A percentile compares a stretch with the other conserved stretches of the same genome.
Conservation (phyloP, 129 eudicot genomes). For the Rutidosis leptorrhynchoides region DNA sequence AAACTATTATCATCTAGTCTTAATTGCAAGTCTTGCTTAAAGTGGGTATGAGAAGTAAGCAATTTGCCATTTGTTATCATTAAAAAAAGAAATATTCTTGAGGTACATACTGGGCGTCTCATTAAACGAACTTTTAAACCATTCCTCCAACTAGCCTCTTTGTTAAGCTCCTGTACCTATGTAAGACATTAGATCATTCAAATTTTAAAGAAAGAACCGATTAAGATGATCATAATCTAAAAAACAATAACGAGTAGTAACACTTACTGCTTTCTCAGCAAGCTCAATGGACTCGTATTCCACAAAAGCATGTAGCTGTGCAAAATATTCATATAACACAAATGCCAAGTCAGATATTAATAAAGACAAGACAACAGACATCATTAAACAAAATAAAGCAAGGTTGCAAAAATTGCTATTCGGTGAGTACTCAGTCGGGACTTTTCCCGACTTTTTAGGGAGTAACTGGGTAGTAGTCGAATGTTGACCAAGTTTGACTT, state of each 20-base stretch:
- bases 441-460: no score
- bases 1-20: constrained; percentile 13
- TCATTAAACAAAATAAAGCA: not conserved
- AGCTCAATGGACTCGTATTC: constrained; percentile 80
- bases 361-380: not conserved
- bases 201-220: constrained; percentile 10
- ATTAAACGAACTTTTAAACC: constrained; percentile 89
- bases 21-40: not conserved
- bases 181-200: constrained; percentile 5
- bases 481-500: no score
- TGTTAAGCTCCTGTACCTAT: constrained; percentile 74
- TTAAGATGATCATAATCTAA: not conserved
- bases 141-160: constrained; percentile 84
- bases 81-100: not conserved
- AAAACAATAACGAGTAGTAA: not conserved
- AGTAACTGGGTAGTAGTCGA: no score
- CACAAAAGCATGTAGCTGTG: constrained; percentile 91
- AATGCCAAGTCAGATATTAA: not conserved
- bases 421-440: no score
- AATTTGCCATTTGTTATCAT: not conserved
- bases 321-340: constrained; percentile 14
- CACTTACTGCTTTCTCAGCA: constrained; percentile 92
- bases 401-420: no score
- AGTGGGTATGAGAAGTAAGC: constrained; percentile 16
- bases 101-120: constrained; percentile 56